Evolutionary conservation across 495 filamentous ascomycete species (phyloP).

Genomic region (Thermothielavioides terrestris): DNA sequence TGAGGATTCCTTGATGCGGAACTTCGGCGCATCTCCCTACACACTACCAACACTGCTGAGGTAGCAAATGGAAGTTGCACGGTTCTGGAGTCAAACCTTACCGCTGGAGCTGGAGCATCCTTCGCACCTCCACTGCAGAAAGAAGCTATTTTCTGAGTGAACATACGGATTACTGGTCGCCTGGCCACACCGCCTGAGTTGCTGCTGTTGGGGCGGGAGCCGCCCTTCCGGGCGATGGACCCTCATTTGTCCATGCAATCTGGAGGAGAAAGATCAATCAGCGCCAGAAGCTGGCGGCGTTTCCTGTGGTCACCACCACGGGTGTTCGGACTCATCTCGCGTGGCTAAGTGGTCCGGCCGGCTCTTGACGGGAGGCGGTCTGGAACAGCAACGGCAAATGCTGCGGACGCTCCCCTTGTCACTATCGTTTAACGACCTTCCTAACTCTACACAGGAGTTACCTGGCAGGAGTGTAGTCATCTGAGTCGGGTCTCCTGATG

Average conservation of each 20-base stretch:
- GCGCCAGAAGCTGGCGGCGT: conserved; percentile 7
- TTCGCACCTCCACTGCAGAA: no score
- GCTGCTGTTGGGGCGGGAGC: neutral
- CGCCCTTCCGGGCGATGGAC: neutral
- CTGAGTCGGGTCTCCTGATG: neutral
- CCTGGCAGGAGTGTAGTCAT: neutral
- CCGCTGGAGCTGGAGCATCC: no score
- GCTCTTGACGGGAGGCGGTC: neutral
- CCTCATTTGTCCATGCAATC: neutral
- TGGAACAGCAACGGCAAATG: neutral
- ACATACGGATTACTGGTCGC: neutral
- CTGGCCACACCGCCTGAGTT: conserved; percentile 9
- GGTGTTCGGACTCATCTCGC: neutral
- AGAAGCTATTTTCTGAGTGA: no score
- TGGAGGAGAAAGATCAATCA: conserved; percentile 6
- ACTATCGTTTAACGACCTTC: no score
- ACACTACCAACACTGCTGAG: no score
- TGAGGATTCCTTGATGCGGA: neutral
- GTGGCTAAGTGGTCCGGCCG: neutral
- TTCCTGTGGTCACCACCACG: neutral
- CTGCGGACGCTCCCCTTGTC: no score
- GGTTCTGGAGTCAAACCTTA: no score
- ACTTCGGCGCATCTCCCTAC: no score
- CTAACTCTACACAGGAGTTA: no score
- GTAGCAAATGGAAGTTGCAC: no score